phyloP scores from a whole-genome alignment of 108 stramenopile genomes.

The Conticribra weissflogii region DNA sequence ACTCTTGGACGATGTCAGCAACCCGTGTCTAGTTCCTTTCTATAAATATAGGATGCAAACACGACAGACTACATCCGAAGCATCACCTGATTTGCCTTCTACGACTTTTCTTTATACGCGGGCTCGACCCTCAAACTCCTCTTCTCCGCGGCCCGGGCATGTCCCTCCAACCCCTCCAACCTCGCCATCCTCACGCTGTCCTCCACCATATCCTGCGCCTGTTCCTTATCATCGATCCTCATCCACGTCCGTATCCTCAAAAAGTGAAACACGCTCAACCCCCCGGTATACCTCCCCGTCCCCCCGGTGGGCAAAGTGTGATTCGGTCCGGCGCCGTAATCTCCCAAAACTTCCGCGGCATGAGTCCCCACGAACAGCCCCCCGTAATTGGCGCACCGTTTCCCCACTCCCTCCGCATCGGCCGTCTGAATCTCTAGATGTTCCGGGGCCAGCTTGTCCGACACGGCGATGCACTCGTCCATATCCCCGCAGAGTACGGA shows the following conservation, averaged over 20 bases:
- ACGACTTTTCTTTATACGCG: slow-evolving; percentile 26
- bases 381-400: slow-evolving; percentile 90
- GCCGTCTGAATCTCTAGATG: slow-evolving; percentile 97
- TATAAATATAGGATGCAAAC: no score
- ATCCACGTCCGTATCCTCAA: slow-evolving; percentile 96
- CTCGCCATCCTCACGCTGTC: slow-evolving; percentile 95
- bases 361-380: slow-evolving; percentile 94
- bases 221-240: slow-evolving; percentile 77
- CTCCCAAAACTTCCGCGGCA: slow-evolving; percentile 98
- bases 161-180: slow-evolving; percentile 97
- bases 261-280: slow-evolving; percentile 96
- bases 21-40: no score
- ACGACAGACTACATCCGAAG: no score
- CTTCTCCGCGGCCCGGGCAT: slow-evolving; percentile 95
- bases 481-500: slow-evolving; percentile 80
- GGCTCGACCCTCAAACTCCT: slow-evolving; percentile 59
- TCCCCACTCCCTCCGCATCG: slow-evolving; percentile 74
- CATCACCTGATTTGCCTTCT: no score
- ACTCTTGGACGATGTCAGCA: no score
- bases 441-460: slow-evolving; percentile 94
- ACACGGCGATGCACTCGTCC: slow-evolving; percentile 86
- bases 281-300: slow-evolving; percentile 97
- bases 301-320: slow-evolving; percentile 99
- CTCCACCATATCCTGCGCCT: slow-evolving; percentile 80
- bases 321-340: slow-evolving; percentile 99